Evolutionary conservation across 805 yeast genomes (phyloP).

Genomic region (Jamesozyma lodderae): DNA sequence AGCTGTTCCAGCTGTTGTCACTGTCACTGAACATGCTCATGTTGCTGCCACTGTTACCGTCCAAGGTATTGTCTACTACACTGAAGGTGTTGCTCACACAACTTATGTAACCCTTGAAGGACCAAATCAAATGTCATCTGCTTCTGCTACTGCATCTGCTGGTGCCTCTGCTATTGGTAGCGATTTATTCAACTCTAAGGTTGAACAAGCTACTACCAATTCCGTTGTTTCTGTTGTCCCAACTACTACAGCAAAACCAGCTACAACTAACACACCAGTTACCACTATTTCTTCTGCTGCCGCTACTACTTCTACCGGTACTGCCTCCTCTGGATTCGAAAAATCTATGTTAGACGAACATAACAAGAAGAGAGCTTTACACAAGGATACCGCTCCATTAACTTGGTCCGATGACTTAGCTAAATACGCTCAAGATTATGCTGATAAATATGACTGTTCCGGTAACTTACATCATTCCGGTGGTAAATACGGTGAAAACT

Average conservation of each 20-base stretch:
- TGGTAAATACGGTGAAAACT: slow-evolving; percentile 60
- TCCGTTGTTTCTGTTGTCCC: slow-evolving; percentile 6
- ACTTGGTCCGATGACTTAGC: slow-evolving; percentile 42
- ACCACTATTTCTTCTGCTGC: slow-evolving; percentile 7
- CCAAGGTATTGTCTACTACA: slow-evolving; percentile 24
- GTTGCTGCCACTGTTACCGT: slow-evolving; percentile 18
- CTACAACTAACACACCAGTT: slow-evolving; percentile 1
- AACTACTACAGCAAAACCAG: neutral
- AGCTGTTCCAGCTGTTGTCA: slow-evolving; percentile 25
- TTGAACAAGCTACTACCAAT: neutral
- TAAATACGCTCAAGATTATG: slow-evolving; percentile 43
- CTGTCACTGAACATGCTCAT: slow-evolving; percentile 27
- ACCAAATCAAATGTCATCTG: slow-evolving; percentile 1
- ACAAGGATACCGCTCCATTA: slow-evolving; percentile 28
- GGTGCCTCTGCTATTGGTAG: slow-evolving; percentile 7
- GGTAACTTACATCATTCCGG: slow-evolving; percentile 56
- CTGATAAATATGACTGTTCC: slow-evolving; percentile 42
- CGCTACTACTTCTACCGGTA: slow-evolving; percentile 20
- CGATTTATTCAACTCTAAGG: slow-evolving; percentile 3
- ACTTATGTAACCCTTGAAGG: slow-evolving; percentile 17
- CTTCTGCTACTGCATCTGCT: slow-evolving; percentile 5
- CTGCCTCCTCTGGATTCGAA: slow-evolving; percentile 19
- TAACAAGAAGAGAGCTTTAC: slow-evolving; percentile 44
- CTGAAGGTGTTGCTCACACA: slow-evolving; percentile 20
- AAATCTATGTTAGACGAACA: slow-evolving; percentile 46